Percentiles rank a stretch among this genome's conserved stretches.
phyloP scores from a whole-genome alignment of 2,329 filamentous ascomycete species.

The Exophiala mesophila region DNA sequence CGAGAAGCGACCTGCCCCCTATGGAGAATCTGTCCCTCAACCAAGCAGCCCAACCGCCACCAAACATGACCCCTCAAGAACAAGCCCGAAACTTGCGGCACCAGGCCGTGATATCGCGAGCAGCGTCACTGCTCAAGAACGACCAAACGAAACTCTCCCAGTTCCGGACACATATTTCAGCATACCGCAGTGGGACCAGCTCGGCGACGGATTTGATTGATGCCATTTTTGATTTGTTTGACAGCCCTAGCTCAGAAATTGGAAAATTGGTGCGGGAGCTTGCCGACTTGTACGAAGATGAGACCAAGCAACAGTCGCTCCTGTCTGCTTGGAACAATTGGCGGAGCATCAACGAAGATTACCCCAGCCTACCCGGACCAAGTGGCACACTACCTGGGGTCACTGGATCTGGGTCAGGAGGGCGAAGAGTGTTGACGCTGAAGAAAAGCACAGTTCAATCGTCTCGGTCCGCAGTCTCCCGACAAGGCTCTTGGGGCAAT shows the following conservation, averaged over 20 bases:
- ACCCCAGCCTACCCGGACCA: conserved; percentile 76
- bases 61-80: conserved; percentile 65
- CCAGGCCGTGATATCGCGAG: conserved; percentile 78
- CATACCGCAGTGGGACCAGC: conserved; percentile 66
- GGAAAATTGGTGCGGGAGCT: conserved; percentile 88
- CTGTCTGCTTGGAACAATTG: conserved; percentile 89
- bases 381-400: conserved; percentile 59
- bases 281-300: conserved; percentile 85
- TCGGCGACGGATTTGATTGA: conserved; percentile 75
- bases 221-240: conserved; percentile 79
- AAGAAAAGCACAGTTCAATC: conserved; percentile 67
- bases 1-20: conserved; percentile 30
- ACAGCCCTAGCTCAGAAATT: conserved; percentile 72
- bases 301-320: conserved; percentile 65
- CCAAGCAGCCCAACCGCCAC: conserved; percentile 41
- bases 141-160: conserved; percentile 67
- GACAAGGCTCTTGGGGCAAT: conserved; percentile 54
- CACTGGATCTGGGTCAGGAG: conserved; percentile 52
- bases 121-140: conserved; percentile 72
- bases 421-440: conserved; percentile 57
- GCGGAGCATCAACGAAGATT: conserved; percentile 94
- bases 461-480: conserved; percentile 54
- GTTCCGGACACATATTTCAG: conserved; percentile 76
- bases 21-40: conserved; percentile 51
- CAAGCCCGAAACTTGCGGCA: conserved; percentile 77